phyloP scores from a whole-genome alignment of 768 basidiomycete species.

The Xerocomus brunneocitrinus region DNA sequence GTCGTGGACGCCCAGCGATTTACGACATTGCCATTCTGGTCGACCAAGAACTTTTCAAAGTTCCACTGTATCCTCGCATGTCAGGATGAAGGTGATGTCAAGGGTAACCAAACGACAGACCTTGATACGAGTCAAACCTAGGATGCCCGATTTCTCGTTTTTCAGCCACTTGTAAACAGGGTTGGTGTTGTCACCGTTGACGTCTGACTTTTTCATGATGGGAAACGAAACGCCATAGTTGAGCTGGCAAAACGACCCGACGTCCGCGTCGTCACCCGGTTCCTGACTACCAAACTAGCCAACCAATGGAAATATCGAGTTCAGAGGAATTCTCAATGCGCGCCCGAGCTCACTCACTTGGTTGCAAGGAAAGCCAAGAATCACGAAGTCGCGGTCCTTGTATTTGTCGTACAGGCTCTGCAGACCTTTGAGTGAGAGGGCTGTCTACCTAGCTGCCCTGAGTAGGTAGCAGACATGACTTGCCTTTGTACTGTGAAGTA shows the following conservation, averaged over 20 bases:
- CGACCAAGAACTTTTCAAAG: conserved; percentile 84
- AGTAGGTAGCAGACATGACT: not conserved
- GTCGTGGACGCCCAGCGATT: conserved; percentile 76
- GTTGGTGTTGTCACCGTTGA: conserved; percentile 83
- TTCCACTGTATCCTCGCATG: conserved; percentile 58
- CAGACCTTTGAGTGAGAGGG: conserved; percentile 46
- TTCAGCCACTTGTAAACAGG: conserved; percentile 86
- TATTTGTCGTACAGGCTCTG: conserved; percentile 80
- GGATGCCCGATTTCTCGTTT: conserved; percentile 64
- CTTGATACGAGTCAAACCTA: conserved; percentile 74
- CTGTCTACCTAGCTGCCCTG: not conserved
- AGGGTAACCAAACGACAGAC: conserved; percentile 32
- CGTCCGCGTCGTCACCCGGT: conserved; percentile 72
- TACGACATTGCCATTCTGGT: conserved; percentile 72
- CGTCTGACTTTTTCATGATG: conserved; percentile 88
- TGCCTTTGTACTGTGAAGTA: conserved; percentile 74
- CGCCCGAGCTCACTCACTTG: conserved; percentile 43
- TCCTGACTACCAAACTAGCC: conserved; percentile 80
- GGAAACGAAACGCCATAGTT: conserved; percentile 92
- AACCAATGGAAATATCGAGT: not conserved
- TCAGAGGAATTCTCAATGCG: not conserved
- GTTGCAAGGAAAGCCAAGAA: conserved; percentile 91
- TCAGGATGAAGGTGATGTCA: not conserved
- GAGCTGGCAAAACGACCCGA: conserved; percentile 66
- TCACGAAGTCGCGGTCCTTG: conserved; percentile 66